A percentile compares a stretch with the other conserved stretches of the same genome.
phyloP scores from a whole-genome alignment of 768 basidiomycete species.

The Leccinum disarticulatum region DNA sequence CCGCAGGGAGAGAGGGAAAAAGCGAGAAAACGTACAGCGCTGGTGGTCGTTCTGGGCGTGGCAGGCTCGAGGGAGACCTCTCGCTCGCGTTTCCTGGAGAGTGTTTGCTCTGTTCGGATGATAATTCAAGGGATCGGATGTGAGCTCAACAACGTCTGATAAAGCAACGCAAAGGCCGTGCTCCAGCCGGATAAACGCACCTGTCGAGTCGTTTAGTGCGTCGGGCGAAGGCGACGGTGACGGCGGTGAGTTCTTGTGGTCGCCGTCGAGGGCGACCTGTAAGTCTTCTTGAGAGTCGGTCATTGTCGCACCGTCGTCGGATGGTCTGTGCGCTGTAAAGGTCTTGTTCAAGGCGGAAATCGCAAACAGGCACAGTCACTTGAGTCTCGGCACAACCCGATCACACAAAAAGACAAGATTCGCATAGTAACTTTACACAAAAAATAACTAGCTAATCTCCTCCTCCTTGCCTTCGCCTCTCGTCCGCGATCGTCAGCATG shows the following conservation, averaged over 20 bases:
- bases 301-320: conserved; percentile 24
- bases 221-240: conserved; percentile 47
- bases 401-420: conserved; percentile 25
- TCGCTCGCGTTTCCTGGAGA: conserved; percentile 71
- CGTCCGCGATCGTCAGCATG: conserved; percentile 44
- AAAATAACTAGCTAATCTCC: not conserved
- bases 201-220: conserved; percentile 37
- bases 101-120: conserved; percentile 38
- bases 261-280: conserved; percentile 11
- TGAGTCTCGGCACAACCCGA: conserved; percentile 34
- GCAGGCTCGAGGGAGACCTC: conserved; percentile 76
- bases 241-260: conserved; percentile 24
- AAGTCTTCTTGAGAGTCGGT: conserved; percentile 25
- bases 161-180: conserved; percentile 18
- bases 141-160: conserved; percentile 24
- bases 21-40: conserved; percentile 37
- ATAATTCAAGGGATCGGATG: conserved; percentile 14
- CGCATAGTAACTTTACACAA: not conserved
- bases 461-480: conserved; percentile 32
- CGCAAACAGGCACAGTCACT: conserved; percentile 30
- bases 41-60: conserved; percentile 42
- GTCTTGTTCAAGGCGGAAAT: conserved; percentile 25
- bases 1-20: conserved; percentile 8
- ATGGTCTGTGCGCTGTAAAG: conserved; percentile 33
- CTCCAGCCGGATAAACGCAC: conserved; percentile 36